Evolutionary conservation across 2,329 filamentous ascomycete genomes (phyloP), one percentile per base, ranked within the genome.

Genomic region (Geosmithia putterillii): DNA sequence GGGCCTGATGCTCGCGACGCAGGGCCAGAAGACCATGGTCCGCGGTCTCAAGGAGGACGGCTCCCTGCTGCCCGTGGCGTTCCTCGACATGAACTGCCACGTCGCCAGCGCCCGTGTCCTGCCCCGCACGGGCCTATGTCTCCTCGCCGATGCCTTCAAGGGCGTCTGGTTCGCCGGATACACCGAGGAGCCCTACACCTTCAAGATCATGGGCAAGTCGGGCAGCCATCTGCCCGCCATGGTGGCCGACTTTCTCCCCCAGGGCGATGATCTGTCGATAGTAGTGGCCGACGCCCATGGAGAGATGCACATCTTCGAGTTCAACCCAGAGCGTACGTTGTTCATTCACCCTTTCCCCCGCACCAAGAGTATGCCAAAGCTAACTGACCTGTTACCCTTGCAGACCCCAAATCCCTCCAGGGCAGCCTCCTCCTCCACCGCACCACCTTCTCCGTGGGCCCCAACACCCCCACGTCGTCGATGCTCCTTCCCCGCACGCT

Each of bases 11-110:
- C 81, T 92, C 48, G 85, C 85, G 36, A 88, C 89, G 0, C 92
- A 98, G 57, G 92, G 92, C 1, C 89, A 95, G 56, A 98, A 98
- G 63, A 90, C 88, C 59, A 94, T 98, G 84, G 88, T 98, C 1
- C 76, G 92, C 46, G 92, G 92, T 36, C 72, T 98, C 3, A 95
- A 95, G 59, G 92, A 98, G 60, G 92, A 98, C 57, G 87, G 89
- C 1, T 88, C 85, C 1, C 73, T 96, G 42, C 70, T 96, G 1
- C 92, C 92, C 0, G 90, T 98, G 3, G 92, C 92, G 0, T 98
- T 98, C 57, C 84, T 98, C 72, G 92, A 98, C 56, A 94, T 95
- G 80, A 92, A 86, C 64, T 94, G 86, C 61, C 92, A 95, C 54
- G 86, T 95, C 12, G 86, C 81, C 2, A 79, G 83, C n/a, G 75